phyloP scores from a whole-genome alignment of 2,329 filamentous ascomycete genomes.

The Sporothrix luriei region DNA sequence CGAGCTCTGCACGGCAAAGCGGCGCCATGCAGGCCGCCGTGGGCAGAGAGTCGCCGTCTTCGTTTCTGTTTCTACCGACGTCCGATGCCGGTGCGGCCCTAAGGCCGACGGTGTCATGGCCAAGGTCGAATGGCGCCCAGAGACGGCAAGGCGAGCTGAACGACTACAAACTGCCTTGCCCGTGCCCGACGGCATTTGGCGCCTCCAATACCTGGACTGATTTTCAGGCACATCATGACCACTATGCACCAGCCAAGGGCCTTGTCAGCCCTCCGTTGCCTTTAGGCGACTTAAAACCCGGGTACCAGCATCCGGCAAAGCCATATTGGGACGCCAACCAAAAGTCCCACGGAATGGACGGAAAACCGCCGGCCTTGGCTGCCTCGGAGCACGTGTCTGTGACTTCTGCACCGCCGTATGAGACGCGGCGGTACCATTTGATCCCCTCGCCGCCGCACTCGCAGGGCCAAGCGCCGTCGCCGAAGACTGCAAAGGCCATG shows the following conservation, averaged over 20 bases:
- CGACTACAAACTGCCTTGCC: neutral
- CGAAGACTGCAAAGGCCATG: neutral
- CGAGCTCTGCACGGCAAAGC: neutral
- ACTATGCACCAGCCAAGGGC: neutral
- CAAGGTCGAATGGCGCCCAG: neutral
- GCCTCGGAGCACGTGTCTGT: neutral
- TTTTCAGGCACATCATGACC: neutral
- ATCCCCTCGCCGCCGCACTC: slow-evolving; percentile 8
- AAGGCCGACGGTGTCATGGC: neutral
- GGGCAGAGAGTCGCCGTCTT: slow-evolving; percentile 12
- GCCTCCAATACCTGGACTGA: too few species aligned
- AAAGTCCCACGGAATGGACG: neutral
- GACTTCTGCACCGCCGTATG: neutral
- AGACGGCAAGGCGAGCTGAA: neutral
- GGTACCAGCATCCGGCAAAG: neutral
- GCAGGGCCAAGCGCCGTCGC: neutral
- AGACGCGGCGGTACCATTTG: neutral
- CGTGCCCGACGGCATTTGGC: neutral
- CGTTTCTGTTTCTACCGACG: neutral
- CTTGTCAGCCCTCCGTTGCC: neutral
- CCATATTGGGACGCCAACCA: neutral
- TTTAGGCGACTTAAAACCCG: neutral
- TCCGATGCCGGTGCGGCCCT: neutral
- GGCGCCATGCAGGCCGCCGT: neutral
- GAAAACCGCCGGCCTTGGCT: neutral